Evolutionary conservation across 805 yeast genomes (phyloP).

Genomic region (Candida railenensis): DNA sequence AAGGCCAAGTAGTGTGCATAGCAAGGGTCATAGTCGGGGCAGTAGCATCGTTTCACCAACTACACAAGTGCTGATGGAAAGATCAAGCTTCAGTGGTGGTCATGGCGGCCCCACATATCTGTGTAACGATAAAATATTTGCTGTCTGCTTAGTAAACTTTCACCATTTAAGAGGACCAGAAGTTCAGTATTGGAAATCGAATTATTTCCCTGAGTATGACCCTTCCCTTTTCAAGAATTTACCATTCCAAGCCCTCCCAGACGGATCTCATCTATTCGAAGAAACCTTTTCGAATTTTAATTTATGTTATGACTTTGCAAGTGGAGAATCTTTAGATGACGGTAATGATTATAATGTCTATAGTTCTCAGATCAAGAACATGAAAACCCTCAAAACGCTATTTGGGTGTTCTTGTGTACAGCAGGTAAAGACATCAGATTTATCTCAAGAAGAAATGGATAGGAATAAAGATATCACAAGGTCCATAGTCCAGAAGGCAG

Average conservation of each 20-base stretch:
- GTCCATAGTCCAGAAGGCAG: slow-evolving; percentile 86
- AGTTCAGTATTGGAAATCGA: slow-evolving; percentile 79
- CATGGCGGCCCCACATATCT: neutral
- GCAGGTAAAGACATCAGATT: slow-evolving; percentile 65
- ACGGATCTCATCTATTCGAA: slow-evolving; percentile 90
- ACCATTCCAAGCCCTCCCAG: slow-evolving; percentile 95
- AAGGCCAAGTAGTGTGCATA: neutral
- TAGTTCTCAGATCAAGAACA: slow-evolving; percentile 37
- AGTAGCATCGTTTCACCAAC: slow-evolving; percentile 1
- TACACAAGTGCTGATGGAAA: neutral
- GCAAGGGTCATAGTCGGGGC: neutral
- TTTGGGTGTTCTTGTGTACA: slow-evolving; percentile 95
- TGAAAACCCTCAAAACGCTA: slow-evolving; percentile 50
- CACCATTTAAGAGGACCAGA: slow-evolving; percentile 94
- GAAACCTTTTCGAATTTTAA: slow-evolving; percentile 94
- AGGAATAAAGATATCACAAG: slow-evolving; percentile 69
- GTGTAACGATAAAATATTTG: slow-evolving; percentile 55
- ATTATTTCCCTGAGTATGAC: slow-evolving; percentile 35
- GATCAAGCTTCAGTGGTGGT: neutral
- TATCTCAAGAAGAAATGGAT: slow-evolving; percentile 43
- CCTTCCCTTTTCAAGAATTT: slow-evolving; percentile 73
- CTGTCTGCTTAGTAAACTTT: slow-evolving; percentile 87
- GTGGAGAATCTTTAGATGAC: slow-evolving; percentile 45
- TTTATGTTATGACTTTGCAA: slow-evolving; percentile 62
- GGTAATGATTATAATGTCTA: slow-evolving; percentile 32